These are phyloP conservation scores for Cordyceps cateniannulata DNA, from an alignment of 2,329 filamentous ascomycete species.

Conservation along the genomic window DNA sequence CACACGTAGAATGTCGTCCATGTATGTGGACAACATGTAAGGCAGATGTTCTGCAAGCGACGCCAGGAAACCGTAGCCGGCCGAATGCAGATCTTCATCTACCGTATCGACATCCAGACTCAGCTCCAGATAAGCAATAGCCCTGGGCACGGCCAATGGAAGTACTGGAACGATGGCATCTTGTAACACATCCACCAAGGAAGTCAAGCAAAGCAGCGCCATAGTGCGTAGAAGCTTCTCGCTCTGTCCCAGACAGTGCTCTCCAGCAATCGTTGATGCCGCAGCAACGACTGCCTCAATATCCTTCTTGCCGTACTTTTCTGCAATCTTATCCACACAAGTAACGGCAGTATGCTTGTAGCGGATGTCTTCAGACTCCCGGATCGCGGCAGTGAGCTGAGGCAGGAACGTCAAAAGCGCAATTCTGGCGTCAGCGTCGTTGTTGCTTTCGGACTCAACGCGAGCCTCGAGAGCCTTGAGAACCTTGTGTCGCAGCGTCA, in stretches of 20 bases:
- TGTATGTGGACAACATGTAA: conserved; percentile 77
- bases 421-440: conserved; percentile 59
- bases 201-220: conserved; percentile 83
- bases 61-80: conserved; percentile 72
- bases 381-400: conserved; percentile 69
- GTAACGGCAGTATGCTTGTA: conserved; percentile 81
- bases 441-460: conserved; percentile 65
- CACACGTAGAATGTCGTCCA: conserved; percentile 64
- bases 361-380: conserved; percentile 62
- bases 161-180: conserved; percentile 81
- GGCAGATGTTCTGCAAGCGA: conserved; percentile 77
- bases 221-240: conserved; percentile 71
- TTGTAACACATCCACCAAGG: conserved; percentile 79
- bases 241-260: conserved; percentile 66
- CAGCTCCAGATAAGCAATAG: conserved; percentile 62
- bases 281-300: conserved; percentile 67
- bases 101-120: conserved; percentile 49
- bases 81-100: conserved; percentile 67
- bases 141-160: conserved; percentile 65
- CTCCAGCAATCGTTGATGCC: conserved; percentile 68
- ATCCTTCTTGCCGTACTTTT: conserved; percentile 94
- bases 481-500: conserved; percentile 71
- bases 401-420: conserved; percentile 74
- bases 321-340: conserved; percentile 87
- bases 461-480: conserved; percentile 75